Percentiles rank a stretch among this genome's conserved stretches.
Conservation (phyloP, 2,329 filamentous ascomycete species). For the Pseudogymnoascus destructans region DNA sequence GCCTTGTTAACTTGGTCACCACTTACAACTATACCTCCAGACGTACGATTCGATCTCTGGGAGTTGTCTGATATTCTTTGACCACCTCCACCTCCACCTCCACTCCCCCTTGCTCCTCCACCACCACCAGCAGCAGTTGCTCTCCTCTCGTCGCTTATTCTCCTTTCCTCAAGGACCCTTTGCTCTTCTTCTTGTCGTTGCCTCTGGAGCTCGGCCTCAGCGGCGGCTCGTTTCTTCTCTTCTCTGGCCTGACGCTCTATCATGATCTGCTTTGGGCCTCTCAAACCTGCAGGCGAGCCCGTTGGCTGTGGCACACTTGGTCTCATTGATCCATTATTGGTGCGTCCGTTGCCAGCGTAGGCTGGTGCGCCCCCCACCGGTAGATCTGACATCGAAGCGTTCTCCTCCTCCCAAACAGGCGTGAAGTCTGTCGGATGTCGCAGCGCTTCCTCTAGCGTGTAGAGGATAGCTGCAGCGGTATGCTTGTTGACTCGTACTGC, state of each 20-base stretch:
- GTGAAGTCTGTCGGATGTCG: slow-evolving; percentile 74
- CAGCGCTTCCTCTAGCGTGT: slow-evolving; percentile 80
- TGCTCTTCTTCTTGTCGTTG: slow-evolving; percentile 42
- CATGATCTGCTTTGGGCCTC: slow-evolving; percentile 86
- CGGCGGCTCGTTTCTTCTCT: slow-evolving; percentile 45
- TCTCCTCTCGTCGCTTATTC: slow-evolving; percentile 46
- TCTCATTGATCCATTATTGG: slow-evolving; percentile 40
- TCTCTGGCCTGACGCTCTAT: slow-evolving; percentile 69
- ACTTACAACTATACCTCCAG: slow-evolving; percentile 16
- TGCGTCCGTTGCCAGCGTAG: slow-evolving; percentile 46
- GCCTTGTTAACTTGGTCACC: slow-evolving; percentile 13
- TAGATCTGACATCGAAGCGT: slow-evolving; percentile 84
- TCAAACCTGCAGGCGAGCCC: slow-evolving; percentile 46
- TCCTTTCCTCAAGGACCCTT: slow-evolving; percentile 38
- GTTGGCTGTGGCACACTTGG: slow-evolving; percentile 36
- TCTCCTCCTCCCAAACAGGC: slow-evolving; percentile 71
- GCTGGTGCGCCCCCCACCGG: slow-evolving; percentile 42
- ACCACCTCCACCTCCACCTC: slow-evolving; percentile 13
- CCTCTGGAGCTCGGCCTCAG: slow-evolving; percentile 34
- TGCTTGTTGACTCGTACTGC: slow-evolving; percentile 60
- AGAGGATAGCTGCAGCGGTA: slow-evolving; percentile 83
- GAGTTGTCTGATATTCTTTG: slow-evolving; percentile 24
- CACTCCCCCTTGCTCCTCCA: slow-evolving; percentile 17
- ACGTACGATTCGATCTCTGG: slow-evolving; percentile 22
- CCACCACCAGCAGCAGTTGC: slow-evolving; percentile 39